Evolutionary conservation across 192 early-diverging fungal genomes (phyloP).

Genomic region (Rhizoclosmatium sp.): DNA sequence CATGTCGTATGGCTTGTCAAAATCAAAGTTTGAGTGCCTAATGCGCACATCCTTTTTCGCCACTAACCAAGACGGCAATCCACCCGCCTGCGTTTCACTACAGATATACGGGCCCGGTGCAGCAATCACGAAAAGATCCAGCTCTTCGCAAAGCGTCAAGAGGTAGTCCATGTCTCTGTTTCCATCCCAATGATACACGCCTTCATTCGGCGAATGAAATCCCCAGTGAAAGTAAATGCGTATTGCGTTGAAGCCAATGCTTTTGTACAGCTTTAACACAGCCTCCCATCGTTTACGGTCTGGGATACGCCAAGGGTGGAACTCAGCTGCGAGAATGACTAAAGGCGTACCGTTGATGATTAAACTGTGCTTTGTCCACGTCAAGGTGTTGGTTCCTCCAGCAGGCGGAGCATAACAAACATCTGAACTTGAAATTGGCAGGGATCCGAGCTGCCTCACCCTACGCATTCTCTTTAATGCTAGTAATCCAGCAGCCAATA

Average conservation of each 20-base stretch:
- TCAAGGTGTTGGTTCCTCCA: constrained; percentile 49
- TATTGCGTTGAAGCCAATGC: constrained; percentile 50
- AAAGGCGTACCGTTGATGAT: constrained; percentile 71
- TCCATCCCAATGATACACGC: constrained; percentile 73
- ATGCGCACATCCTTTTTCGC: constrained; percentile 77
- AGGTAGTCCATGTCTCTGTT: constrained; percentile 77
- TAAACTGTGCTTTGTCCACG: constrained; percentile 76
- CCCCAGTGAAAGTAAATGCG: constrained; percentile 93
- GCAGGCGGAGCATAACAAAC: not conserved
- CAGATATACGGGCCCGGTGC: constrained; percentile 83
- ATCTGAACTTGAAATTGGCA: not conserved
- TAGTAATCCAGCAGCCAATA: not conserved
- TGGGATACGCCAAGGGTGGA: constrained; percentile 88
- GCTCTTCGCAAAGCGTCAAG: constrained; percentile 73
- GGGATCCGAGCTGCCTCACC: constrained; percentile 10
- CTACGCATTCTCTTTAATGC: not conserved
- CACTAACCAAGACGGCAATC: constrained; percentile 83
- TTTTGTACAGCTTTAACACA: constrained; percentile 75
- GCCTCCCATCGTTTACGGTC: constrained; percentile 68
- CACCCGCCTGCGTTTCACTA: constrained; percentile 72
- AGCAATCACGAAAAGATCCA: constrained; percentile 80
- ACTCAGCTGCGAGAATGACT: constrained; percentile 78
- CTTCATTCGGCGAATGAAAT: constrained; percentile 67
- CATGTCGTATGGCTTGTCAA: constrained; percentile 75
- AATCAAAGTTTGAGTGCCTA: constrained; percentile 71